Percentiles rank a stretch among this genome's conserved stretches.
Evolutionary conservation across 495 filamentous ascomycete species (phyloP).

Genomic region (Aspergillus nanangensis): DNA sequence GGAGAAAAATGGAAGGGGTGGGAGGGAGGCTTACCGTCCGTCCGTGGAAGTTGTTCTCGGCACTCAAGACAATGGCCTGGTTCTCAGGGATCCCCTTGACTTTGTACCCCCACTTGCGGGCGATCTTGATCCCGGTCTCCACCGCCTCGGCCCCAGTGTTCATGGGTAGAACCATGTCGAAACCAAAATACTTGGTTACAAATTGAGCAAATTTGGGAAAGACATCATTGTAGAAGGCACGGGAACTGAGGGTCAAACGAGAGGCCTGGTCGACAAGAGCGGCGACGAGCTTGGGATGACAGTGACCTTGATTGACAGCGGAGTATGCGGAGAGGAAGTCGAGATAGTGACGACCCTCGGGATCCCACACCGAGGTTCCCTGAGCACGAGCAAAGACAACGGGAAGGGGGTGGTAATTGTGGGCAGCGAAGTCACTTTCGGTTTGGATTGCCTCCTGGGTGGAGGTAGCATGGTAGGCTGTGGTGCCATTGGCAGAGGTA

Average conservation of each 20-base stretch:
- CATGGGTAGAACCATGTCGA: constrained; percentile 99
- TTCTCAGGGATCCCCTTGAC: constrained; percentile 84
- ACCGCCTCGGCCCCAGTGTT: constrained; percentile 99
- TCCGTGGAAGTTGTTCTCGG: constrained; percentile 92
- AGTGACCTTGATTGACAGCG: constrained; percentile 98
- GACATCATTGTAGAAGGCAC: constrained; percentile 98
- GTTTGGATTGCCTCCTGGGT: constrained; percentile 73
- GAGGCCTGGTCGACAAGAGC: constrained; percentile 87
- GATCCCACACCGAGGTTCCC: constrained; percentile 92
- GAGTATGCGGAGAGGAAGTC: constrained; percentile 98
- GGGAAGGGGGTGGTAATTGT: constrained; percentile 98
- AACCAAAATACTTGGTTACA: constrained; percentile 83
- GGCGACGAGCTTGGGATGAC: constrained; percentile 90
- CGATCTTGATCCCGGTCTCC: constrained; percentile 96
- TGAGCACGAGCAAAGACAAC: constrained; percentile 81
- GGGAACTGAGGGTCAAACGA: constrained; percentile 86
- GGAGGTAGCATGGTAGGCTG: constrained; percentile 71
- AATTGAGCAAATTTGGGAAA: constrained; percentile 95
- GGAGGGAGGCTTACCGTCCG: constrained; percentile 68
- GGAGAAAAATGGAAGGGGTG: constrained; percentile 14
- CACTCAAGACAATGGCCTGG: constrained; percentile 80
- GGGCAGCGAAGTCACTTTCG: constrained; percentile 83
- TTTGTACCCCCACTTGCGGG: constrained; percentile 98
- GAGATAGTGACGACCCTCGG: constrained; percentile 93
- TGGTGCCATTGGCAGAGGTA: constrained; percentile 35